Base-by-base conservation (phyloP, 352 stramenopile species). In the Achlya hypogyna region DNA sequence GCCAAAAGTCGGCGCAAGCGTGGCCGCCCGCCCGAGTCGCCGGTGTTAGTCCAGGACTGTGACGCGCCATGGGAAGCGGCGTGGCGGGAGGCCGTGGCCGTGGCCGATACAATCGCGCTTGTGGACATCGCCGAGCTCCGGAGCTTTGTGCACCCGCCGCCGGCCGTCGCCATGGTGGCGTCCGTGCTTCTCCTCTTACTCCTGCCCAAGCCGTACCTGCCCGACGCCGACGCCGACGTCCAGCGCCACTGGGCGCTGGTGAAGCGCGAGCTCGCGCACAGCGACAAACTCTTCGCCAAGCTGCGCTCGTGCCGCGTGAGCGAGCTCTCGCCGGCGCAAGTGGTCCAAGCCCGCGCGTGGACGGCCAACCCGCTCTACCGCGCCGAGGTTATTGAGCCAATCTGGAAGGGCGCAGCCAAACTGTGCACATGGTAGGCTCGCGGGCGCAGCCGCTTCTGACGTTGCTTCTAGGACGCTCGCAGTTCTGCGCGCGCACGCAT, bases 371-470 rank as follows among this genome's bases (percentile, higher is more conserved):
- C 79, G 4, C 71, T 91, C 1, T 95, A 93, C 58, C 73, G 76
- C 9, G 73, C 82, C 1, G 62, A 59, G 1, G 74, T 87, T 38
- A 85, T 97, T 20, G 74, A 68, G 0, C 80, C 86, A 6, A 87
- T 97, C 62, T 96, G 87, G 70, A 84, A 77, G 5, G 93, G 87
- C 38, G 89, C 91, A 0, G 87, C 86, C 1, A 82, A 84, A 29
- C 91, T 97, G 51, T 97, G 91, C 63, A 88, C 92, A n/a, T 97
- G 89, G 84, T 87, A 71, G n/a, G 63, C 3, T 10, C 12, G 22
- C 29, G 35, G 12, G 2, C 5, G 60, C 9, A 35, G 3, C 40
- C 25, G 27, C 28, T 32, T 18, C 18, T 40, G 32, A 40, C 12
- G 28, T n/a, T 63, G 0, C 14, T 23, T 28, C 10, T 59, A 85